phyloP scores from a whole-genome alignment of 176 grass and related monocot species.

The Coix lacrymajobi region DNA sequence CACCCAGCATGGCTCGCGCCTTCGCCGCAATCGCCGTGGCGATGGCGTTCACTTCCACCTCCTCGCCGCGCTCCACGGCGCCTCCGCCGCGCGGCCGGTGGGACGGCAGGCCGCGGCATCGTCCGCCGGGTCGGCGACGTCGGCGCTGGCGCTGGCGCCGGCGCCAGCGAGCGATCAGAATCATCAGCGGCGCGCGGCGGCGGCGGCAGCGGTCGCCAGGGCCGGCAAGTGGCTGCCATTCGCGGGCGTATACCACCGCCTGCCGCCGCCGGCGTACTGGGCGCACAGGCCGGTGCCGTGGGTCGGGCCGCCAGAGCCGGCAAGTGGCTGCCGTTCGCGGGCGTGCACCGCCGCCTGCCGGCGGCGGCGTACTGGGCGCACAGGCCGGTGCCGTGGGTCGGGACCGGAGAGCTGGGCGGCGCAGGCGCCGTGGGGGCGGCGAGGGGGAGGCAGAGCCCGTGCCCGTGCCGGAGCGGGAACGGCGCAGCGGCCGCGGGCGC shows the following conservation, averaged over 20 bases:
- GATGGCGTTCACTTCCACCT: neutral
- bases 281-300: constrained; percentile 18
- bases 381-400: constrained; percentile 14
- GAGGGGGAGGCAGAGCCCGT: neutral
- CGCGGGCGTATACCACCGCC: constrained; percentile 4
- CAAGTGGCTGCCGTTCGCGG: constrained; percentile 40
- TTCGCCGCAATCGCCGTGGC: neutral
- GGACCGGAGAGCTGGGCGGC: neutral
- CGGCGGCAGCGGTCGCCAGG: neutral
- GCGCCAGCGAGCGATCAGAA: neutral
- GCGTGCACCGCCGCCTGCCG: constrained; percentile 14
- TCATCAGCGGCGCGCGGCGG: neutral
- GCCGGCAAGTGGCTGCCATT: constrained; percentile 43
- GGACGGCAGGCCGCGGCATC: neutral
- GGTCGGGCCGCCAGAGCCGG: constrained; percentile 1
- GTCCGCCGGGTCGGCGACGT: neutral
- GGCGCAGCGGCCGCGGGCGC: neutral
- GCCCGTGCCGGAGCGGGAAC: neutral
- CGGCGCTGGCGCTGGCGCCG: neutral
- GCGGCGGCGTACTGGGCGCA: neutral
- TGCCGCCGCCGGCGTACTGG: neutral
- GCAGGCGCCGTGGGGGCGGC: neutral
- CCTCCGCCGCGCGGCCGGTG: neutral
- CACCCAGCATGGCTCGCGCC: neutral
- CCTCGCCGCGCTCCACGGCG: neutral